Base-by-base conservation (phyloP, 495 filamentous ascomycete species). In the Penicillium verhagenii region DNA sequence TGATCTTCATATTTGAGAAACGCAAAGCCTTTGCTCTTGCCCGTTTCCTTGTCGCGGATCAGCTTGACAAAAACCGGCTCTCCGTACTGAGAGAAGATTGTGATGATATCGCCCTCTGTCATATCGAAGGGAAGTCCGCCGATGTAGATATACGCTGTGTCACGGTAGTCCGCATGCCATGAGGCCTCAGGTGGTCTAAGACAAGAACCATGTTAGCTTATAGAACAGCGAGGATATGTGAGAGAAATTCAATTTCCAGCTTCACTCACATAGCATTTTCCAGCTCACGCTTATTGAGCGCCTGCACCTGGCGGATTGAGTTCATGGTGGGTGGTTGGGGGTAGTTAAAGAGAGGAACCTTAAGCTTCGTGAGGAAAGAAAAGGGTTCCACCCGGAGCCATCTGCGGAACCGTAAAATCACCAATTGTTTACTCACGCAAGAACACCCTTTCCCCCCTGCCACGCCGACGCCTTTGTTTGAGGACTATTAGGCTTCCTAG, bases 1-100 rank as follows among this genome's bases (percentile, higher is more conserved):
- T 98, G 94, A 71, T 98, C 94, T 66, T 98, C 94, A 71, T 97
- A 98, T 70, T 98, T 98, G 48, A 98, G 79, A 77, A 92, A 99
- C 1, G 86, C 90, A 59, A 97, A 99, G 1, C 94, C 94, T 51
- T 86, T 86, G 57, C 88, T 93, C 69, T 96, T 96, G 24, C 94
- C 95, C 0, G 92, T 92, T 64, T 97, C 94, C 67, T 95, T 94
- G 77, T 98, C 94, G 50, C 94, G 90, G 26, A 86, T 81, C 1
- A 97, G 80, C 58, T 96, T 94, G 52, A 97, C 78, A 71, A 91
- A 91, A 11, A 90, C 88, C 8, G 95, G 95, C 66, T 97, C 92
- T 55, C 94, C 94, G 64, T 85, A 99, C 66, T 99, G 95, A 23
- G 91, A 96, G 81, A 97, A 99, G 52, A 99, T 95, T 23, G 93